Conservation (phyloP, 768 basidiomycete genomes). For the Russula griseocarnosa region DNA sequence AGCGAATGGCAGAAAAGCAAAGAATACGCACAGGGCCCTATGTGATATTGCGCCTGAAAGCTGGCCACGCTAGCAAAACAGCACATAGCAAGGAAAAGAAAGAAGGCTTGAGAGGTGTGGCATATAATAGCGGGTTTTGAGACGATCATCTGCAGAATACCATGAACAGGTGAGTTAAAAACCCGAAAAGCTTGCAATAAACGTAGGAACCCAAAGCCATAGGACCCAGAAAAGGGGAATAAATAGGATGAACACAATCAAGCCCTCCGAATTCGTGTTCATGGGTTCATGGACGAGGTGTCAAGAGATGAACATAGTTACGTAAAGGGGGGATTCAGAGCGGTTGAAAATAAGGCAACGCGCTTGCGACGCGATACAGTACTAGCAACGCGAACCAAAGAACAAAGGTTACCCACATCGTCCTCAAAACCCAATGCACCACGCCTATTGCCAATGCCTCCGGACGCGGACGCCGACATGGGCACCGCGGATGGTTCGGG, state of each 20-base stretch:
- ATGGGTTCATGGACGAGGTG: slow-evolving; percentile 21
- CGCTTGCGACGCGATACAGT: slow-evolving; percentile 4
- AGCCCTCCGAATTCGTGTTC: slow-evolving; percentile 38
- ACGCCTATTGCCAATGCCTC: slow-evolving; percentile 56
- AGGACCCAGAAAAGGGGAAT: slow-evolving; percentile 60
- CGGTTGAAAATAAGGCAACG: slow-evolving; percentile 10
- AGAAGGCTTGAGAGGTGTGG: slow-evolving; percentile 77
- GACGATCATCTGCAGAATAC: slow-evolving; percentile 67
- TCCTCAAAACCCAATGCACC: slow-evolving; percentile 61
- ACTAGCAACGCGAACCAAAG: slow-evolving; percentile 34
- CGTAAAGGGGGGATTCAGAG: slow-evolving; percentile 22
- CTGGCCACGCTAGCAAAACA: slow-evolving; percentile 86
- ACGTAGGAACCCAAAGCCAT: slow-evolving; percentile 61
- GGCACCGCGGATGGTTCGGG: slow-evolving; percentile 40
- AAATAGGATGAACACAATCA: slow-evolving; percentile 59
- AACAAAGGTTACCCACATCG: slow-evolving; percentile 53
- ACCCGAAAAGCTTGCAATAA: slow-evolving; percentile 15
- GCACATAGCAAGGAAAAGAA: slow-evolving; percentile 89
- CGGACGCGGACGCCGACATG: slow-evolving; percentile 42
- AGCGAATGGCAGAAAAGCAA: slow-evolving; percentile 7
- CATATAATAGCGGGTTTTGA: slow-evolving; percentile 78
- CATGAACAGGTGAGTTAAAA: slow-evolving; percentile 29
- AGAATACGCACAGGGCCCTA: slow-evolving; percentile 75
- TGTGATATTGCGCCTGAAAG: slow-evolving; percentile 80
- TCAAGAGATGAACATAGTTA: slow-evolving; percentile 24